phyloP scores from a whole-genome alignment of 371 early-diverging fungal species.

The Mucor velutinosus region DNA sequence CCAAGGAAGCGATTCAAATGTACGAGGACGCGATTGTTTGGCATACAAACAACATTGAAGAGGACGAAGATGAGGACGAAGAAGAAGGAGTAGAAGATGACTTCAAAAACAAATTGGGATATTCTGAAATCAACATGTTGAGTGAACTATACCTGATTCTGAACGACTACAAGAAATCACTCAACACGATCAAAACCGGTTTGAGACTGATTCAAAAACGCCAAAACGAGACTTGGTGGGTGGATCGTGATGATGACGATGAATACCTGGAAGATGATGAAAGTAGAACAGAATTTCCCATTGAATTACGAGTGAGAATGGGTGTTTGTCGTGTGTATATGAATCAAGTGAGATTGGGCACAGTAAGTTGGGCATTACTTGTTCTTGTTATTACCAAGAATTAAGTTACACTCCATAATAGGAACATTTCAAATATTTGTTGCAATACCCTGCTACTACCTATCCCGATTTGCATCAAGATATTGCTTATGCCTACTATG shows the following conservation, averaged over 20 bases:
- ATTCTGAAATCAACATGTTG: conserved; percentile 82
- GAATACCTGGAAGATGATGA: conserved; percentile 52
- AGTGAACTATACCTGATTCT: conserved; percentile 81
- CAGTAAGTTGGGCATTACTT: conserved; percentile 41
- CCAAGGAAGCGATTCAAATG: conserved; percentile 55
- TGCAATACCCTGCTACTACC: conserved; percentile 49
- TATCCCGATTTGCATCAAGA: conserved; percentile 84
- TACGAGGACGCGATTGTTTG: conserved; percentile 54
- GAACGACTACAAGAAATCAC: conserved; percentile 72
- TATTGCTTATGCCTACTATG: conserved; percentile 81
- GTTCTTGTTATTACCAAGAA: not conserved
- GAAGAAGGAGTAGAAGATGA: conserved; percentile 36
- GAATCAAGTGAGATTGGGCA: conserved; percentile 68
- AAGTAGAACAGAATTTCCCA: conserved; percentile 58
- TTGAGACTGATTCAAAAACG: conserved; percentile 70
- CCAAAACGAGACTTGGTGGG: conserved; percentile 67
- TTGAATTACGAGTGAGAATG: conserved; percentile 84
- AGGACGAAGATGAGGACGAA: conserved; percentile 28
- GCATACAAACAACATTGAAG: conserved; percentile 32
- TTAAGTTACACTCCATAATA: conserved; percentile 18
- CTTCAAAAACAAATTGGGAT: conserved; percentile 57
- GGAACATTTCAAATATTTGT: conserved; percentile 71
- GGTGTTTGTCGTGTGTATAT: conserved; percentile 81
- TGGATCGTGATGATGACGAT: conserved; percentile 49
- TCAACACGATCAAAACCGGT: conserved; percentile 73